These are phyloP conservation scores for Penicillium riverlandense DNA, from an alignment of 495 filamentous ascomycete genomes.

Conservation along the genomic window DNA sequence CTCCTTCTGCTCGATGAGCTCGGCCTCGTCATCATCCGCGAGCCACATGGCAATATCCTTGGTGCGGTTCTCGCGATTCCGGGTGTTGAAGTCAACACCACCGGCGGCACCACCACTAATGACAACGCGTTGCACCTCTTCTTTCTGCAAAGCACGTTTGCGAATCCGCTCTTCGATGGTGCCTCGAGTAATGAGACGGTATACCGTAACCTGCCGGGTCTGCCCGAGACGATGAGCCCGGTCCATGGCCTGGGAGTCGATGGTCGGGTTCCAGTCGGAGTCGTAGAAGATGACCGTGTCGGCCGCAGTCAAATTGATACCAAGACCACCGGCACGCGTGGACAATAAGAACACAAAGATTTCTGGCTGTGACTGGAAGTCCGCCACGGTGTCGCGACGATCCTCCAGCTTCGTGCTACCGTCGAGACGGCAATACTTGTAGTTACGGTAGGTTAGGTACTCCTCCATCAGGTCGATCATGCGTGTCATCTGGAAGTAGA, in stretches of 20 bases:
- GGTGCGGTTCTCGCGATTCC: slow-evolving; percentile 80
- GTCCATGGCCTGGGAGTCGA: slow-evolving; percentile 98
- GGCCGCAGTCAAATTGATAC: slow-evolving; percentile 92
- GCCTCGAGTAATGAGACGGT: slow-evolving; percentile 91
- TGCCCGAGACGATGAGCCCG: slow-evolving; percentile 96
- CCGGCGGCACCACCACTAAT: slow-evolving; percentile 82
- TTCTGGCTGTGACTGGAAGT: slow-evolving; percentile 87
- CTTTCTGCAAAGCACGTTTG: slow-evolving; percentile 95
- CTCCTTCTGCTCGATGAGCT: slow-evolving; percentile 82
- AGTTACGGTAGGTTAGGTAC: slow-evolving; percentile 96
- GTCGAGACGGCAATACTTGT: slow-evolving; percentile 94
- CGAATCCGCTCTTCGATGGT: slow-evolving; percentile 99
- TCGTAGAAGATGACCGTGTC: slow-evolving; percentile 99
- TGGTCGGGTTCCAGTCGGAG: slow-evolving; percentile 98
- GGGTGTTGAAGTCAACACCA: slow-evolving; percentile 89
- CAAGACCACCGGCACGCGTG: slow-evolving; percentile 92
- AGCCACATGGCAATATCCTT: slow-evolving; percentile 98
- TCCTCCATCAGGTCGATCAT: slow-evolving; percentile 99
- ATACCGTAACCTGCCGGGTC: slow-evolving; percentile 92
- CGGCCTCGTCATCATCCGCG: slow-evolving; percentile 89
- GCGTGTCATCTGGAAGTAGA: slow-evolving; percentile 99
- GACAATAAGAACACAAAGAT: slow-evolving; percentile 96
- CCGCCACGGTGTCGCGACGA: slow-evolving; percentile 89
- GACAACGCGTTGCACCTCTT: slow-evolving; percentile 97
- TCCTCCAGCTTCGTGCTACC: slow-evolving; percentile 98